These are phyloP conservation scores for Colletotrichum abscissum DNA, from an alignment of 2,329 filamentous ascomycete genomes.

Conservation along the genomic window DNA sequence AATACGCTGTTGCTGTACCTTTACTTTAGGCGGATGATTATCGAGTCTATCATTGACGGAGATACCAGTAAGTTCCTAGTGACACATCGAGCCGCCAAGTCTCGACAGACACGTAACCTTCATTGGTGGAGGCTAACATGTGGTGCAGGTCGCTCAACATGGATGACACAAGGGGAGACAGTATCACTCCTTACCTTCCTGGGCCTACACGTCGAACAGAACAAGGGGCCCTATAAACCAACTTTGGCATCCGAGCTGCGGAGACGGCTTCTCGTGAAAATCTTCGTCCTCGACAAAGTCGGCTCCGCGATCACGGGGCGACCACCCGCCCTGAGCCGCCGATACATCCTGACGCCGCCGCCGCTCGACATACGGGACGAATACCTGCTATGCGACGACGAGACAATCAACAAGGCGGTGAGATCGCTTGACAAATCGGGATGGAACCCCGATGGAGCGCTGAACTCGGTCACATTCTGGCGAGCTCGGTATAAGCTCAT, in stretches of 20 bases:
- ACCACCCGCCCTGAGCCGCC: conserved; percentile 62
- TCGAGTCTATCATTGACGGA: conserved; percentile 51
- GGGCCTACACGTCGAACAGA: conserved; percentile 45
- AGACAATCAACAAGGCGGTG: conserved; percentile 51
- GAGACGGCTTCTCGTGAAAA: conserved; percentile 46
- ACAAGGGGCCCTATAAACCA: conserved; percentile 42
- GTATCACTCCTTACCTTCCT: conserved; percentile 50
- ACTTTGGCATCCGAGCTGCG: conserved; percentile 50
- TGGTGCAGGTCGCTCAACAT: conserved; percentile 47
- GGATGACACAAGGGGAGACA: conserved; percentile 50
- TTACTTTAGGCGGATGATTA: conserved; percentile 45
- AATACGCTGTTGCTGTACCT: conserved; percentile 54
- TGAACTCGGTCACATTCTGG: conserved; percentile 56
- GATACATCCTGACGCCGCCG: conserved; percentile 64
- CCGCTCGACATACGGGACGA: conserved; percentile 66
- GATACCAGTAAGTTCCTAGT: conserved; percentile 49
- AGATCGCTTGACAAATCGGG: conserved; percentile 58
- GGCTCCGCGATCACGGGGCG: conserved; percentile 63
- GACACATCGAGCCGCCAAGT: too few species aligned
- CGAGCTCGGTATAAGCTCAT: conserved; percentile 60
- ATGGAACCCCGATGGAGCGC: conserved; percentile 59
- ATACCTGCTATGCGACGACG: conserved; percentile 56
- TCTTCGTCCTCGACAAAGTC: conserved; percentile 61
- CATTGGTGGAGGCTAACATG: neutral
- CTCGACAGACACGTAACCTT: neutral